Evolutionary conservation across 352 stramenopile species (phyloP).

Genomic region (Poterioochromonas sp.): DNA sequence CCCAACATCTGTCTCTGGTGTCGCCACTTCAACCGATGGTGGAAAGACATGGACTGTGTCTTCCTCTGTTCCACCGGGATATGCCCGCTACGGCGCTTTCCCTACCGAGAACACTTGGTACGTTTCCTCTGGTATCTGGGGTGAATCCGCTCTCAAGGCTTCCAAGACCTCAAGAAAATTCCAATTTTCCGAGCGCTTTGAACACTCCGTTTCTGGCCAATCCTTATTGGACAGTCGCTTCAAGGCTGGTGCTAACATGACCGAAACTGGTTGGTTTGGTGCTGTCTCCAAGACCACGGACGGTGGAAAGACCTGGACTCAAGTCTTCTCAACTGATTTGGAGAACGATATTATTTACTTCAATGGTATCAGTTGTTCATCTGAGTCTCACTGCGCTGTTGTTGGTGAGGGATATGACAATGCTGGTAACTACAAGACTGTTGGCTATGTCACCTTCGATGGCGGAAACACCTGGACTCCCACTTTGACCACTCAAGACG

Average conservation of each 20-base stretch:
- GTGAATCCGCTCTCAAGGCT: background rate
- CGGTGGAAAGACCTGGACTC: constrained; percentile 20
- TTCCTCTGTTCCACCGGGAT: background rate
- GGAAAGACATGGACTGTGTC: background rate
- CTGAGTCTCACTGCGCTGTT: constrained; percentile 3
- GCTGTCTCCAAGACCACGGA: background rate
- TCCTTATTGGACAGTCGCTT: background rate
- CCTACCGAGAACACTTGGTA: constrained; percentile 23
- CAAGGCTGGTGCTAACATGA: too few relatives aligned
- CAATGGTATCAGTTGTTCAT: constrained; percentile 12
- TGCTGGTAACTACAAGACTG: background rate
- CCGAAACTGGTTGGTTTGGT: background rate
- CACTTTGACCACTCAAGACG: background rate
- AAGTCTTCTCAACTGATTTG: background rate
- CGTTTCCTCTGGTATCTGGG: background rate
- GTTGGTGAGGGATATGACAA: background rate
- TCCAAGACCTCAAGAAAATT: background rate
- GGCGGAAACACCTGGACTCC: background rate
- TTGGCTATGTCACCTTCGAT: constrained; percentile 12
- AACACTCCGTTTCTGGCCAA: too few relatives aligned
- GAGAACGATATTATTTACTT: background rate
- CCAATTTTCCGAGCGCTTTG: background rate
- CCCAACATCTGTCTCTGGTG: background rate
- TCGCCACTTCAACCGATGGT: background rate
- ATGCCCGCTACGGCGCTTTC: constrained; percentile 7